Evolutionary conservation across 2,329 filamentous ascomycete species (phyloP).

Genomic region (Colletotrichum agaves): DNA sequence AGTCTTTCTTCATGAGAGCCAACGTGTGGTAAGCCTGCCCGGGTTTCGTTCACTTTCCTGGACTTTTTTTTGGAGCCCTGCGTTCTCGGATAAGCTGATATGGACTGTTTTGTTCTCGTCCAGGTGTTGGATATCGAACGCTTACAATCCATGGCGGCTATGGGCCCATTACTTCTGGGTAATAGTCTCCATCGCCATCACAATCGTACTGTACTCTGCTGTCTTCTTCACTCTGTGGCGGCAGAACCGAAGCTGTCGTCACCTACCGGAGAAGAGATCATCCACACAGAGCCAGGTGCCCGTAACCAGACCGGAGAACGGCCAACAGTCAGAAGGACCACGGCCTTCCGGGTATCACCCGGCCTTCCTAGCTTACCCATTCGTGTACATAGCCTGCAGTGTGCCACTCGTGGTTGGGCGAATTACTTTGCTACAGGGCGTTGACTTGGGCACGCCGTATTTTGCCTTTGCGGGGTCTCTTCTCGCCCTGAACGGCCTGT

Average conservation of each 20-base stretch:
- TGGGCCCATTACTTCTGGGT: slow-evolving; percentile 73
- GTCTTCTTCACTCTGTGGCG: slow-evolving; percentile 51
- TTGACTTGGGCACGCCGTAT: slow-evolving; percentile 56
- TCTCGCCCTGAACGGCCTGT: slow-evolving; percentile 58
- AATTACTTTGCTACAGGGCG: slow-evolving; percentile 65
- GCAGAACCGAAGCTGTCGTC: slow-evolving; percentile 31
- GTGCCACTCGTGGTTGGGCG: slow-evolving; percentile 68
- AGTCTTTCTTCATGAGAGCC: slow-evolving; percentile 34
- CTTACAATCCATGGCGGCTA: slow-evolving; percentile 64
- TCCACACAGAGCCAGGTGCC: not conserved
- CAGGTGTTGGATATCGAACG: slow-evolving; percentile 70
- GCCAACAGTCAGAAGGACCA: not conserved
- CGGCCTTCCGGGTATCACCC: slow-evolving; percentile 23
- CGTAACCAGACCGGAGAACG: not conserved
- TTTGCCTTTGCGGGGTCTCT: slow-evolving; percentile 63
- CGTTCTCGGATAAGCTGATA: slow-evolving; percentile 1
- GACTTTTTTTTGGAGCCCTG: accelerated
- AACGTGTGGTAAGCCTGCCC: slow-evolving; percentile 25
- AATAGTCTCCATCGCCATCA: slow-evolving; percentile 54
- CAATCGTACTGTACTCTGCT: slow-evolving; percentile 51
- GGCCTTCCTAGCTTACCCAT: slow-evolving; percentile 68
- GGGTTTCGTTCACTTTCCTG: not conserved
- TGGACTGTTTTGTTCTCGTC: not conserved
- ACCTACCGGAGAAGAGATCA: slow-evolving; percentile 1
- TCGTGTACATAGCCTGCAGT: slow-evolving; percentile 71